Conservation (phyloP, 768 basidiomycete genomes). For the Clitopilus passeckerianus region DNA sequence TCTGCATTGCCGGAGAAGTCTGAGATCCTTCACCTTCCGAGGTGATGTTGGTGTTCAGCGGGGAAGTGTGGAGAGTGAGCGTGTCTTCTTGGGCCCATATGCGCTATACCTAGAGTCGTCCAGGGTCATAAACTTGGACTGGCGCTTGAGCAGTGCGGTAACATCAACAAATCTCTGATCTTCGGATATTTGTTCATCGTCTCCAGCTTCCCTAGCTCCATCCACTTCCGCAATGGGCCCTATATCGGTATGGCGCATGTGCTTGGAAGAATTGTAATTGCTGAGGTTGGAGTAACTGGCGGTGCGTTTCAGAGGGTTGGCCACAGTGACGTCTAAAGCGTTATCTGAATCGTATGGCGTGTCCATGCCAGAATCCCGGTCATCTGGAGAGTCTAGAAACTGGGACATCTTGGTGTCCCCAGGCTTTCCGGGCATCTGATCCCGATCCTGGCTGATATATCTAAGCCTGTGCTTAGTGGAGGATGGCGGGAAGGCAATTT, state of each 20-base stretch:
- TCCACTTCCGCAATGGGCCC: constrained; percentile 5
- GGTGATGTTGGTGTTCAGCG: background rate
- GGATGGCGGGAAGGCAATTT: constrained; percentile 49
- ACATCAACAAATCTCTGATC: background rate
- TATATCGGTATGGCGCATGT: constrained; percentile 5
- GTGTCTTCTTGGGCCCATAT: background rate
- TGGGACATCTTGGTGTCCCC: constrained; percentile 8
- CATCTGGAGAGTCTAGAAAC: background rate
- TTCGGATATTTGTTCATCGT: background rate
- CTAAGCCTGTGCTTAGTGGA: background rate
- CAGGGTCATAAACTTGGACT: background rate
- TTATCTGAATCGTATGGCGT: constrained; percentile 27
- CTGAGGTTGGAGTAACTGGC: background rate
- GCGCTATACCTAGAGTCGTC: background rate
- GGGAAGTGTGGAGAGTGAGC: background rate
- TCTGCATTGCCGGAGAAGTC: background rate
- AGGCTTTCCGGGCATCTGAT: constrained; percentile 6
- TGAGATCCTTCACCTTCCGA: background rate
- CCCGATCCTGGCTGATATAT: background rate
- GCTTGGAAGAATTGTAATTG: constrained; percentile 6
- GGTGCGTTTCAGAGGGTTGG: constrained; percentile 19
- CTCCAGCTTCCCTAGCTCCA: background rate
- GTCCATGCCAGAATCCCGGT: constrained; percentile 11
- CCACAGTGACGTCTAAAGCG: constrained; percentile 28
- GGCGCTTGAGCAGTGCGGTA: background rate